These are phyloP conservation scores for Arxiozyma heterogenica DNA, from an alignment of 1,139 yeast species.

Conservation along the genomic window DNA sequence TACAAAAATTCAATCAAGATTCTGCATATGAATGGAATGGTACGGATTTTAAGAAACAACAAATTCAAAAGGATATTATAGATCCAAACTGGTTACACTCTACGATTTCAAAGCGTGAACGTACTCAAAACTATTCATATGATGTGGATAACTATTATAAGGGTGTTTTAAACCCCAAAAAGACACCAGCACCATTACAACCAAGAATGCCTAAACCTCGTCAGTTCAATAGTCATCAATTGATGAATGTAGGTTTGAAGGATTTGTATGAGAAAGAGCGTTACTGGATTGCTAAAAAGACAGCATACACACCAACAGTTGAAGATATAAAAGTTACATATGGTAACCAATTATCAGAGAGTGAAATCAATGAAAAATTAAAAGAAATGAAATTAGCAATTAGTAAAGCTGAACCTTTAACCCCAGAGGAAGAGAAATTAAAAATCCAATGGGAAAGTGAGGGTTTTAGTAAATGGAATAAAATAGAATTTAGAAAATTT, in stretches of 20 bases:
- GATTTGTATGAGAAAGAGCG: constrained; percentile 61
- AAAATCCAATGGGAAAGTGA: constrained; percentile 46
- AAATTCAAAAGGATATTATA: constrained; percentile 35
- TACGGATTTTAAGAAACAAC: constrained; percentile 62
- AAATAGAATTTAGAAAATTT: constrained; percentile 64
- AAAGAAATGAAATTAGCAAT: constrained; percentile 53
- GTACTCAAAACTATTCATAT: constrained; percentile 72
- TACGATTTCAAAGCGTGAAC: constrained; percentile 36
- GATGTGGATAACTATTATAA: constrained; percentile 71
- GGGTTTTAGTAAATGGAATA: constrained; percentile 61
- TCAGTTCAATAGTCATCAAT: constrained; percentile 64
- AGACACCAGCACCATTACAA: constrained; percentile 50
- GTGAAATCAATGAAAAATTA: constrained; percentile 39
- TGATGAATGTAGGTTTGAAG: constrained; percentile 51
- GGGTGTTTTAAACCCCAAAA: constrained; percentile 63
- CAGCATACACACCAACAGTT: constrained; percentile 27
- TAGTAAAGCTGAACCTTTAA: constrained; percentile 53
- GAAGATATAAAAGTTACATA: constrained; percentile 35
- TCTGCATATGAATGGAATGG: constrained; percentile 85
- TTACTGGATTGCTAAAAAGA: constrained; percentile 33
- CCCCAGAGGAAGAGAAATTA: constrained; percentile 54
- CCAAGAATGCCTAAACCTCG: constrained; percentile 55
- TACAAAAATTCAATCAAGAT: constrained; percentile 61
- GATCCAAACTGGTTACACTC: constrained; percentile 55
- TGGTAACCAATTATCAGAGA: constrained; percentile 33